Evolutionary conservation across 371 early-diverging fungal species (phyloP), one percentile per base, ranked within the genome.

Genomic region (Mortierella sp.): DNA sequence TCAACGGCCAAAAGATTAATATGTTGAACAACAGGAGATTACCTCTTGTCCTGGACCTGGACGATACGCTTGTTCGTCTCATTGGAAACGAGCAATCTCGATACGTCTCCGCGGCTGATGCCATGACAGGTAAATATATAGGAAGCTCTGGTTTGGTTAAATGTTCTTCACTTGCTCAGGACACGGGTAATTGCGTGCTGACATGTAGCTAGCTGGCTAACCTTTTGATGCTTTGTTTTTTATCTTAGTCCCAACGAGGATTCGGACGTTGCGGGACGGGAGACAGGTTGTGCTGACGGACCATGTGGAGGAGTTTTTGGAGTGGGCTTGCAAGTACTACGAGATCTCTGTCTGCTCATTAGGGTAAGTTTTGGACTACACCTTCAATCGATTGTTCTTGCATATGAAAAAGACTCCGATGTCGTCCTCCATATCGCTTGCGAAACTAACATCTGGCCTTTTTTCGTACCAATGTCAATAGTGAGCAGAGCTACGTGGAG

Each of bases 321-420:
- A 95, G 44, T 95, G 95, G 95, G 95, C 95, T 21, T 89, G 90
- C 43, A 90, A 90, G 26, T 89, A 87, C 14, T 96, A 87, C 86
- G 95, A 95, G 69, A 94, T 96, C 16, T 93, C 93, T 14, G 93
- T 96, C 24, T 96, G 96, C 81, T 95, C 95, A 0, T 82, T 96
- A 24, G 96, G 96, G 92, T 91, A 90, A 86, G 88, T 69, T 16
- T 6, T 46, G 28, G 26, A 24, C 1, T 24, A 24, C 10, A 50
- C 16, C 28, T 16, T 19, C 19, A 21, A 5, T 43, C 3, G 50
- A 70, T 46, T 37, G 24, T 9, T 67, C 11, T 0, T 48, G 8
- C 70, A 5, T 61, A 4, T 9, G 55, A 51, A 54, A 51, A 54
- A 5, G 54, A 54, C 24, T 28, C 0, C 5, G 9, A 26, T 55